A percentile compares a stretch with the other conserved stretches of the same genome.
Evolutionary conservation across 2,329 filamentous ascomycete genomes (phyloP).

Genomic region (Epichloe coenophiala): DNA sequence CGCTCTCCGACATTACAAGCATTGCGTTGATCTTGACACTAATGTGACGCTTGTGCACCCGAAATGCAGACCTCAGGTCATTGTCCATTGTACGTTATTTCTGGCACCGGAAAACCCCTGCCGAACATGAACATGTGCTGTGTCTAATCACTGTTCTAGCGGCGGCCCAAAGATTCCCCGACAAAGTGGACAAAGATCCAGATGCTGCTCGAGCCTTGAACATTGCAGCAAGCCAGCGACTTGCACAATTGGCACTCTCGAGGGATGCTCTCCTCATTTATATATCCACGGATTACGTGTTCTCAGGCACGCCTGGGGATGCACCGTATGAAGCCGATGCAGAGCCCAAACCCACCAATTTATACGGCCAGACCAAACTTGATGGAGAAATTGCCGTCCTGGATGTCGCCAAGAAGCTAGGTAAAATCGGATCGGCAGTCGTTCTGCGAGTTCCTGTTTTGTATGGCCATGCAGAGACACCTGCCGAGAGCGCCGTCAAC

Average conservation of each 20-base stretch:
- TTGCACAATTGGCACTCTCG: constrained; percentile 52
- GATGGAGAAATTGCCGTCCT: constrained; percentile 52
- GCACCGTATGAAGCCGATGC: constrained; percentile 64
- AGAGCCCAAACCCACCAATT: constrained; percentile 56
- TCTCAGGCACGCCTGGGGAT: constrained; percentile 59
- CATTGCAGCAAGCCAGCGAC: constrained; percentile 51
- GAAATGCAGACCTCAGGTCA: constrained; percentile 51
- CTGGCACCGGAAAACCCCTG: neutral
- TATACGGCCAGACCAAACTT: constrained; percentile 53
- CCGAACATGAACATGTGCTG: neutral
- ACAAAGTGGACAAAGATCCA: constrained; percentile 71
- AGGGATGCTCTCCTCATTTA: constrained; percentile 56
- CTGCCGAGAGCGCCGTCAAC: constrained; percentile 72
- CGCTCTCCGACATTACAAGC: constrained; percentile 10
- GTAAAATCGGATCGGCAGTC: constrained; percentile 42
- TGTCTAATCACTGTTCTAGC: constrained; percentile 30
- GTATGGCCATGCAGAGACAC: constrained; percentile 60
- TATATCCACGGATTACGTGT: constrained; percentile 75
- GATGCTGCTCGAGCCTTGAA: constrained; percentile 62
- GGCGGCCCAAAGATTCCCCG: constrained; percentile 77
- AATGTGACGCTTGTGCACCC: neutral
- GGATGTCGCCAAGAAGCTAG: constrained; percentile 37
- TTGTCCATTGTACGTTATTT: constrained; percentile 56
- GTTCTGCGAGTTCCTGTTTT: constrained; percentile 72
- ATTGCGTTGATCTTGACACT: neutral